Percentiles rank a stretch among this genome's conserved stretches.
Evolutionary conservation across 2,329 filamentous ascomycete species (phyloP).

Genomic region (Daldinia sp.): DNA sequence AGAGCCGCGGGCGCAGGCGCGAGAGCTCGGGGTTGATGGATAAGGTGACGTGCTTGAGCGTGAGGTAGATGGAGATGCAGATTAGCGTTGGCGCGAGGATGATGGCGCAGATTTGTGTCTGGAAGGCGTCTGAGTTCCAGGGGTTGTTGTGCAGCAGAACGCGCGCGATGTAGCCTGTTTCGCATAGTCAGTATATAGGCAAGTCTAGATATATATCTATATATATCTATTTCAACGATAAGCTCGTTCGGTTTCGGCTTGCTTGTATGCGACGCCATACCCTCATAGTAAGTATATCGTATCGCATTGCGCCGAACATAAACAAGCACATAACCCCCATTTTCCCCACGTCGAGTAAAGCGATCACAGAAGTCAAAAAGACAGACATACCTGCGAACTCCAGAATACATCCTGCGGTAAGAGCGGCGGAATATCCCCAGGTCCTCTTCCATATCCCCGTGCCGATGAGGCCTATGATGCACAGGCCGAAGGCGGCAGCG

Average conservation of each 20-base stretch:
- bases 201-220: neutral
- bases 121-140: conserved; percentile 66
- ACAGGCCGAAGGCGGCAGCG: conserved; percentile 61
- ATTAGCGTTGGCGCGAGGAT: conserved; percentile 71
- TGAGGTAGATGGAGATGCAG: conserved; percentile 73
- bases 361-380: neutral
- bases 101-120: conserved; percentile 70
- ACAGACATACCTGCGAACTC: conserved; percentile 61
- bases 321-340: neutral
- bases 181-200: conserved; percentile 5
- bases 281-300: neutral
- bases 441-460: conserved; percentile 64
- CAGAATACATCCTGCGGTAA: conserved; percentile 63
- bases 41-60: conserved; percentile 69
- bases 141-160: conserved; percentile 65
- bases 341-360: neutral
- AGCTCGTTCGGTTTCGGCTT: no score
- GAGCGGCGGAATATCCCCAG: conserved; percentile 65
- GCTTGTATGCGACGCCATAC: neutral
- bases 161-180: conserved; percentile 65
- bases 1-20: conserved; percentile 63
- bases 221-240: neutral
- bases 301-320: neutral
- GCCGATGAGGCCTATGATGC: conserved; percentile 56
- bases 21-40: conserved; percentile 63